phyloP scores from a whole-genome alignment of 139 green algal genomes.

The Ulvella scutata region DNA sequence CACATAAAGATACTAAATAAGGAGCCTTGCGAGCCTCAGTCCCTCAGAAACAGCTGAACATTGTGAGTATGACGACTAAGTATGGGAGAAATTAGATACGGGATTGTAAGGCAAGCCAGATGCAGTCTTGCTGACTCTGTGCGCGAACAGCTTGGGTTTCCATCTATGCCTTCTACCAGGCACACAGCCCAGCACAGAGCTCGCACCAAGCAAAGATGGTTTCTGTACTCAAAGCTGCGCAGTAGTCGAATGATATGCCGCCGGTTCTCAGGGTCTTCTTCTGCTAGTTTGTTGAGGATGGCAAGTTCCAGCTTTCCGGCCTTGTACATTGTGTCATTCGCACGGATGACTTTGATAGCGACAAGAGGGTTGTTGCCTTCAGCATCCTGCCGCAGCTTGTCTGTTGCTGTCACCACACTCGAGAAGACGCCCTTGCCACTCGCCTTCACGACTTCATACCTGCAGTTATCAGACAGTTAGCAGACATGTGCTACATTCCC shows the following conservation, averaged over 20 bases:
- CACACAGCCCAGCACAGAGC: slow-evolving; percentile 12
- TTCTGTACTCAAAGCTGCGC: slow-evolving; percentile 81
- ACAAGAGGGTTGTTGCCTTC: slow-evolving; percentile 31
- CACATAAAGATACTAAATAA: too few species aligned
- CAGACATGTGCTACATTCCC: too few species aligned
- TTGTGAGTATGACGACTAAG: too few species aligned
- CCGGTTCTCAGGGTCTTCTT: slow-evolving; percentile 65
- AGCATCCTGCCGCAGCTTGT: slow-evolving; percentile 21
- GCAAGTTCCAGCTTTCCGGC: slow-evolving; percentile 51
- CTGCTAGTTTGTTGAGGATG: slow-evolving; percentile 67
- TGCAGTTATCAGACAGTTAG: too few species aligned
- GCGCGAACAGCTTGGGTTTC: too few species aligned
- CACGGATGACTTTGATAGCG: slow-evolving; percentile 59
- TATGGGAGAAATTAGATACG: too few species aligned
- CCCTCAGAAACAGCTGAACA: too few species aligned
- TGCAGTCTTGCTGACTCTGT: too few species aligned
- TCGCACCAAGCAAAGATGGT: slow-evolving; percentile 79
- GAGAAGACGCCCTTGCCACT: slow-evolving; percentile 88
- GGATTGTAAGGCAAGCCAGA: too few species aligned
- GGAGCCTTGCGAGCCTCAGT: too few species aligned
- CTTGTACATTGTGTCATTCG: slow-evolving; percentile 81
- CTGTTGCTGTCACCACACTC: slow-evolving; percentile 74
- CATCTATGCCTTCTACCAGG: too few species aligned
- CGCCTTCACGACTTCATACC: slow-evolving; percentile 51
- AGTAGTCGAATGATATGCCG: slow-evolving; percentile 84